Percentiles rank a stretch among this genome's conserved stretches.
Evolutionary conservation across 2,329 filamentous ascomycete species (phyloP).

Genomic region (Beauveria caledonica): DNA sequence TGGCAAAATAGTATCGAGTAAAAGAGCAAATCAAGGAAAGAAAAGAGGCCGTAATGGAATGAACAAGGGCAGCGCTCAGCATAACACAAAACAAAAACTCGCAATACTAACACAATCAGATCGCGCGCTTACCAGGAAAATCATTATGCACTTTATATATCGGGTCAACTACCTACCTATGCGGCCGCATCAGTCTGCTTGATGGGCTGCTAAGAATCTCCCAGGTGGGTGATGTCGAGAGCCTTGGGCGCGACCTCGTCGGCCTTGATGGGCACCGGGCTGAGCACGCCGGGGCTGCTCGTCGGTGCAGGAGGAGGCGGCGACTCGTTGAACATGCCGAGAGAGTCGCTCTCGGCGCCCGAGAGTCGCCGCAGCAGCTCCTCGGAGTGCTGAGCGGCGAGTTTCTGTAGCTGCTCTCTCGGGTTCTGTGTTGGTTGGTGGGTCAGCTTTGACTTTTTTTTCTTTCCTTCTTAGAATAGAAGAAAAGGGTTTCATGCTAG

Average conservation of each 20-base stretch:
- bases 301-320: slow-evolving; percentile 7
- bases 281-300: slow-evolving; percentile 25
- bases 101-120: neutral
- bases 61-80: neutral
- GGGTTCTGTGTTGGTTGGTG: slow-evolving; percentile 52
- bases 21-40: neutral
- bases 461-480: no score
- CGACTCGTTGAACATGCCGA: slow-evolving; percentile 13
- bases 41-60: neutral
- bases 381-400: slow-evolving; percentile 58
- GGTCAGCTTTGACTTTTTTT: neutral
- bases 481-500: neutral
- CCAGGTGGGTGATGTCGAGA: slow-evolving; percentile 18
- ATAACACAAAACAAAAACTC: neutral
- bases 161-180: no score
- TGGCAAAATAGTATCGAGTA: neutral
- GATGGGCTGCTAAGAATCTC: slow-evolving; percentile 18
- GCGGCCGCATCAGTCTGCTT: neutral
- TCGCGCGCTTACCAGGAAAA: neutral
- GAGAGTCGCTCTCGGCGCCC: slow-evolving; percentile 20
- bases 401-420: slow-evolving; percentile 57
- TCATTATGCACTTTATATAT: neutral
- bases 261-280: slow-evolving; percentile 36
- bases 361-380: slow-evolving; percentile 48
- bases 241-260: slow-evolving; percentile 22